These are phyloP conservation scores for Mucor saturninus DNA, from an alignment of 371 early-diverging fungal species.

Conservation along the genomic window DNA sequence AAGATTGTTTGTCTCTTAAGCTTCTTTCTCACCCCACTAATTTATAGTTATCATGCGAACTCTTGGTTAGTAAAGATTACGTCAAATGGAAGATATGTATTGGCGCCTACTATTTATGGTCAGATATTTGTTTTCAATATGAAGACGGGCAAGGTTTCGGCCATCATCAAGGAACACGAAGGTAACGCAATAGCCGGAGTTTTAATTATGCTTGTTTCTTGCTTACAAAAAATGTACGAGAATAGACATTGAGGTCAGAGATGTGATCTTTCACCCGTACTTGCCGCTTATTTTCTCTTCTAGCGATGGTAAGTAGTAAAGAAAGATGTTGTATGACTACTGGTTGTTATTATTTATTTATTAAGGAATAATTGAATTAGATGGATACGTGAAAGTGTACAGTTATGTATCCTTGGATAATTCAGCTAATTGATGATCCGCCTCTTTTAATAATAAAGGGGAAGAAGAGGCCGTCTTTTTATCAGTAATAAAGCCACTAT, in stretches of 20 bases:
- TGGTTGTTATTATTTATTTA: background rate
- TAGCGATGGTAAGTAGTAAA: conserved; percentile 71
- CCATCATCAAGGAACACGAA: conserved; percentile 79
- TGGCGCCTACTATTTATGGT: conserved; percentile 89
- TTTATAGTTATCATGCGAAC: conserved; percentile 77
- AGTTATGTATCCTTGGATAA: conserved; percentile 27
- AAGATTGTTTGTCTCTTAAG: background rate
- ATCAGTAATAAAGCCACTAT: conserved; percentile 34
- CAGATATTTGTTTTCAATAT: conserved; percentile 84
- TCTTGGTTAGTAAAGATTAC: conserved; percentile 91
- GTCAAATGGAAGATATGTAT: conserved; percentile 82
- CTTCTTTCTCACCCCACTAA: too few species aligned
- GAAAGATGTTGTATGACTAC: background rate
- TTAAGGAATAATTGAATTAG: conserved; percentile 9
- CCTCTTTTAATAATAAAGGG: conserved; percentile 5
- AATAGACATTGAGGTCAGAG: conserved; percentile 85
- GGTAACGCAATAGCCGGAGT: conserved; percentile 40
- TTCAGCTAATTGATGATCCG: conserved; percentile 14
- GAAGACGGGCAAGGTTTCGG: conserved; percentile 72
- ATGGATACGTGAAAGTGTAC: conserved; percentile 48
- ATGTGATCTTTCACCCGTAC: conserved; percentile 87
- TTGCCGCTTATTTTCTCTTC: conserved; percentile 78
- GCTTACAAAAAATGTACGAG: too few species aligned
- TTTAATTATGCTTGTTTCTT: too few species aligned
- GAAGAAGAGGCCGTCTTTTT: background rate